Base-by-base conservation (phyloP, 805 yeast genomes). In the Torulaspora indica region DNA sequence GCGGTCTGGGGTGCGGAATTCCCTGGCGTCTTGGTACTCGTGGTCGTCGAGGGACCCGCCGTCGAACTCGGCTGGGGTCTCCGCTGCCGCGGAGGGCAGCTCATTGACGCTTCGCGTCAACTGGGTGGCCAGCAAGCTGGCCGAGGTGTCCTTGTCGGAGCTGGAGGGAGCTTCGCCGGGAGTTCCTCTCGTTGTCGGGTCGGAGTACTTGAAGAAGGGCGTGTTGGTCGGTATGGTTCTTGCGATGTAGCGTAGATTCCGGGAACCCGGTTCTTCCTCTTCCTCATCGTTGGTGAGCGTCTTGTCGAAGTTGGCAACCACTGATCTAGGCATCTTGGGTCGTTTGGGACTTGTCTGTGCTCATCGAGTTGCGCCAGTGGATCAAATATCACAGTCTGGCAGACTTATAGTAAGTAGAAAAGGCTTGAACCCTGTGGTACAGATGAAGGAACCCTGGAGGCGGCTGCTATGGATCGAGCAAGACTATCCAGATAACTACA, bases 401-500 rank as follows among this genome's bases (percentile, higher is more conserved):
- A 24, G 12, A 20, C 2, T 13, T 9, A 30, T n/a, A 18, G 10
- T 3, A 34, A 43, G 20, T 28, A 8, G 23, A 15, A 37, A 35
- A 28, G 40, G n/a, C n/a, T n/a, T n/a, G n/a, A n/a, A n/a, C n/a
- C n/a, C n/a, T 13, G 25, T 9, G 18, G 10, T 2, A 20, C 24
- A 3, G 3, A 47, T 49, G 53, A 45, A 20, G 40, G 54, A 61
- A 29, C 79, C 79, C 17, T 90, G 98, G 98, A 76, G 82, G 56
- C 85, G 93, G 57, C 76, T 89, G 30, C 73, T 91, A 9, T 93
- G 95, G 82, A 75, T 84, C 27, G 75, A 77, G 45, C 96, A 90
- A 61, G 84, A 84, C 10, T 90, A 81, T 58, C 95, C 95, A 0
- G 98, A 91, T 62, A 93, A 90, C 64, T 87, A 86, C 66, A 91